Base-by-base conservation (phyloP, 192 early-diverging fungal species). In the Coemansia sp. region DNA sequence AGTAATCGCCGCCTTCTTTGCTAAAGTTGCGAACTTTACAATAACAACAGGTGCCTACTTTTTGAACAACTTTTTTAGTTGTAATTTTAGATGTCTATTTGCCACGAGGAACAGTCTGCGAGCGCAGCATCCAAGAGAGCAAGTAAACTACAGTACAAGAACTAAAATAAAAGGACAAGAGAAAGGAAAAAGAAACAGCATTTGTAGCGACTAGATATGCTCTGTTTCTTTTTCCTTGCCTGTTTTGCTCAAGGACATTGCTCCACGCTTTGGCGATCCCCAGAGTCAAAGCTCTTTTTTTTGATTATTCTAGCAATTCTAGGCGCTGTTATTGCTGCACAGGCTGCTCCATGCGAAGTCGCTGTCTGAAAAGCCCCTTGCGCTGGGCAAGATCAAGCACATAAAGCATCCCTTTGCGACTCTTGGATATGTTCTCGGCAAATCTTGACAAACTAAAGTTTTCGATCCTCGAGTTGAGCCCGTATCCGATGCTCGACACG, bases 401-500 rank as follows among this genome's bases (percentile, higher is more conserved):
- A 16, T 83, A 83, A 16, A 78, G 75, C 81, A 83, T 77, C 26
- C 81, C 81, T 64, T 75, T 78, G 62, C 81, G 75, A 64, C 81
- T 83, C 58, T 72, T 70, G 58, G 66, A 63, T 6, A 78, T 67
- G 58, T 78, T 94, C 48, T 94, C 90, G 53, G 92, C 85, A 72
- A 97, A 94, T 67, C 88, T 88, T 31, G 79, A 86, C 62, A 93
- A 81, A 10, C 97, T 94, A 85, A 96, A 96, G 45, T 84, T 84
- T 76, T 99, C 96, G 61, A 99, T 90, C 66, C 84, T 74, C 33
- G 86, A 83, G 61, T 90, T 90, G 39, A 99, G 80, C 26, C 88
- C 89, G 85, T 92, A 96, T 7, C 93, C 91, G 33, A 94, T 87
- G 64, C 88, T 92, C 7, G 93, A 94, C 25, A 96, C 87, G 46